A percentile compares a stretch with the other conserved stretches of the same genome.
Evolutionary conservation across 2,329 filamentous ascomycete species (phyloP).

Genomic region (Fusarium mangiferae): DNA sequence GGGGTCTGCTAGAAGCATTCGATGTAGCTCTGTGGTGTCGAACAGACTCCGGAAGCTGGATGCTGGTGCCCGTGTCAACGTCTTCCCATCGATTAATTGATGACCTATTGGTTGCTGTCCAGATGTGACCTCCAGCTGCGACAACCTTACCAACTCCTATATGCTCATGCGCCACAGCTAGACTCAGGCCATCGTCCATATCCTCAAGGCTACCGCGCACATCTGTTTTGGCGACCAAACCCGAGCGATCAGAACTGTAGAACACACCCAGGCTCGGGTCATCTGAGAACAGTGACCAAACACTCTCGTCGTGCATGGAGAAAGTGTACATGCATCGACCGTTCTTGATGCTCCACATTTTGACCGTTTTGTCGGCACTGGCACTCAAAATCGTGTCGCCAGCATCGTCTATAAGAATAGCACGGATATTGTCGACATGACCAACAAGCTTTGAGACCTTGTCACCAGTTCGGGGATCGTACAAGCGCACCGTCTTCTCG

Average conservation of each 20-base stretch:
- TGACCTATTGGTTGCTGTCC: conserved; percentile 90
- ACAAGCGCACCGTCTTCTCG: conserved; percentile 90
- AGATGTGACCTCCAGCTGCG: conserved; percentile 79
- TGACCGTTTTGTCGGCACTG: conserved; percentile 96
- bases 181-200: conserved; percentile 86
- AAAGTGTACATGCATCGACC: conserved; percentile 97
- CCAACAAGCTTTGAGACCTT: conserved; percentile 96
- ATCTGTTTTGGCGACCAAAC: conserved; percentile 96
- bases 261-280: conserved; percentile 88
- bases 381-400: conserved; percentile 94
- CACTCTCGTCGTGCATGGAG: conserved; percentile 98
- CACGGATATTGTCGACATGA: conserved; percentile 92
- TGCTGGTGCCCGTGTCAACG: conserved; percentile 79
- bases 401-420: conserved; percentile 87
- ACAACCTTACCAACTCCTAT: conserved; percentile 79
- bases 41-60: conserved; percentile 70
- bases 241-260: conserved; percentile 93
- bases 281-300: conserved; percentile 94
- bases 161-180: conserved; percentile 93
- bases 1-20: conserved; percentile 53
- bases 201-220: conserved; percentile 73
- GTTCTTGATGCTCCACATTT: conserved; percentile 96
- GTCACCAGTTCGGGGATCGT: conserved; percentile 90
- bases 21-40: conserved; percentile 60
- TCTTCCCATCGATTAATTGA: conserved; percentile 94